Conservation (phyloP, 2,329 filamentous ascomycete genomes). For the Polychaeton citri region DNA sequence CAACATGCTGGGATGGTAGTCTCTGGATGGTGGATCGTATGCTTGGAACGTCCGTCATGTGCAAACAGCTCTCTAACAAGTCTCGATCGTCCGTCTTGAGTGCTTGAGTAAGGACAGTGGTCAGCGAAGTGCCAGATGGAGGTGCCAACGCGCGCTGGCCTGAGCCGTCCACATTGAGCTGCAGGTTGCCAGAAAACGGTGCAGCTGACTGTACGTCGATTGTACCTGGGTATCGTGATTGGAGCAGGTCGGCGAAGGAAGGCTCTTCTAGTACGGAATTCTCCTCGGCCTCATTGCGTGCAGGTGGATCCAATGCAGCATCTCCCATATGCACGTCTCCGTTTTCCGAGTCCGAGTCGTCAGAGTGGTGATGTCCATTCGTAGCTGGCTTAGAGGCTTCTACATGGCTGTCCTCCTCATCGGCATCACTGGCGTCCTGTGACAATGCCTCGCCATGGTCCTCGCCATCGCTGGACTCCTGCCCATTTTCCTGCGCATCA, state of each 20-base stretch:
- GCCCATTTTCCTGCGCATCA: slow-evolving; percentile 22
- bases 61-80: slow-evolving; percentile 84
- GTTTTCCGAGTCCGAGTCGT: slow-evolving; percentile 11
- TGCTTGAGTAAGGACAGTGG: slow-evolving; percentile 85
- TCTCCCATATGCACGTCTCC: slow-evolving; percentile 10
- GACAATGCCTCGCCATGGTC: slow-evolving; percentile 1
- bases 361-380: slow-evolving; percentile 12
- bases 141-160: slow-evolving; percentile 38
- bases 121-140: slow-evolving; percentile 66
- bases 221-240: slow-evolving; percentile 52
- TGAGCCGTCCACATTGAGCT: slow-evolving; percentile 63
- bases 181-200: slow-evolving; percentile 77
- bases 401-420: slow-evolving; percentile 11
- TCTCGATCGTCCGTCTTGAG: slow-evolving; percentile 82
- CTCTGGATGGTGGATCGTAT: slow-evolving; percentile 83
- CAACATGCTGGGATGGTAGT: slow-evolving; percentile 73
- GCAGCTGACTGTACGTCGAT: slow-evolving; percentile 24
- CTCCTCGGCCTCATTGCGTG: slow-evolving; percentile 20
- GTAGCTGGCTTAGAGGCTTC: slow-evolving; percentile 3
- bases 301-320: slow-evolving; percentile 14
- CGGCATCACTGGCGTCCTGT: slow-evolving; percentile 11
- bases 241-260: slow-evolving; percentile 10
- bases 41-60: slow-evolving; percentile 60
- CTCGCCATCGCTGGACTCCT: slow-evolving; percentile 35
- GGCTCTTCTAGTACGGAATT: slow-evolving; percentile 19